Evolutionary conservation across 2,329 filamentous ascomycete species (phyloP), one percentile per base, ranked within the genome.

Genomic region (Fusarium subtropicale): DNA sequence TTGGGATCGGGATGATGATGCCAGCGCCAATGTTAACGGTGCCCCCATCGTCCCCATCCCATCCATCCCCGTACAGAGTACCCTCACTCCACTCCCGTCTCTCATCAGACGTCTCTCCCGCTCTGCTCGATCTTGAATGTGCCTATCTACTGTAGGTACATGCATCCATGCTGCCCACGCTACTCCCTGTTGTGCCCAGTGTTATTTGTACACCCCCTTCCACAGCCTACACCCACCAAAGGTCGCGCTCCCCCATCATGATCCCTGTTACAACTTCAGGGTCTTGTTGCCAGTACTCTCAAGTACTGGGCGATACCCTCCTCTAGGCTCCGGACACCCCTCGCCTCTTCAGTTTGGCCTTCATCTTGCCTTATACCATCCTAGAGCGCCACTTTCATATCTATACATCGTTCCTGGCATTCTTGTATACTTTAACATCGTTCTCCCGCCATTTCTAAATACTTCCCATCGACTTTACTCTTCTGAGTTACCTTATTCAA

Each of bases 271-370:
- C 45, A 50, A 56, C 71, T 65, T 67, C 67, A 73, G 71, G 69
- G 62, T 73, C 69, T 61, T 53, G 39, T 53, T 66, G 56, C 44
- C 36, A 39, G 36, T 62, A 56, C 38, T 69, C 61, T 71, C 60
- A 66, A 72, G 69, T 71, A 67, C 60, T 69, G 58, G 62, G 71
- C 58, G 56, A 70, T 65, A 71, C 58, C 68, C 68, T 71, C 64
- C 68, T 63, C 66, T 56, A 53, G 55, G 58, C 52, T 70, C 47
- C 46, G 39, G 52, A 60, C 61, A 58, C 63, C 56, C 59, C 61
- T 60, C 56, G 60, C 54, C 60, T 64, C 63, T 72, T 68, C 46
- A 56, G 68, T 63, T 65, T 70, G 59, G 52, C 52, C 54, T 59
- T 64, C 60, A 53, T 66, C 60, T 64, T 71, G 60, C 60, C 55